Evolutionary conservation across 2,329 filamentous ascomycete genomes (phyloP).

Genomic region (Uncinocarpus reesii): DNA sequence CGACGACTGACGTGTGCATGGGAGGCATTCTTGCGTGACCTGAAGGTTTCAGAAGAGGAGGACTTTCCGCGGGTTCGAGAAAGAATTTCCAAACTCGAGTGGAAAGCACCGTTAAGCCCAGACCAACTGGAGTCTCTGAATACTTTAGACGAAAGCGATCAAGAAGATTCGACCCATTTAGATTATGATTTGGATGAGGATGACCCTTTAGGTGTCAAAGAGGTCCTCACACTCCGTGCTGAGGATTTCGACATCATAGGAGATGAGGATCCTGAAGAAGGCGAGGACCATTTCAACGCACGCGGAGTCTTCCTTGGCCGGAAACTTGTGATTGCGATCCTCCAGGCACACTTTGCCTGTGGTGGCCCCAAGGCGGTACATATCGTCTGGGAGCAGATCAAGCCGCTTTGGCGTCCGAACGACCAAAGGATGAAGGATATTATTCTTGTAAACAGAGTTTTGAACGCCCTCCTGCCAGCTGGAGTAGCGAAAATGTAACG

Average conservation of each 20-base stretch:
- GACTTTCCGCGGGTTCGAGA: conserved; percentile 16
- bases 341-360: conserved; percentile 33
- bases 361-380: conserved; percentile 29
- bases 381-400: conserved; percentile 32
- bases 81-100: conserved; percentile 15
- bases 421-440: conserved; percentile 31
- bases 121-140: not conserved
- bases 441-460: conserved; percentile 29
- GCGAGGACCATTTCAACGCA: conserved; percentile 26
- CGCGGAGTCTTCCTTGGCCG: conserved; percentile 36
- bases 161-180: not conserved
- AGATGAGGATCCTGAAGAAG: conserved; percentile 12
- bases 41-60: conserved; percentile 28
- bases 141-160: not conserved
- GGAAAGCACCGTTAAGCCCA: conserved; percentile 6
- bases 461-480: conserved; percentile 26
- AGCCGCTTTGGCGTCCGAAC: conserved; percentile 32
- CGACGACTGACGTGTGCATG: conserved; percentile 59
- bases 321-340: conserved; percentile 30
- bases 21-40: conserved; percentile 47
- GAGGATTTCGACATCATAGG: not conserved
- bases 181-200: not conserved
- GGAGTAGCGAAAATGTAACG: not conserved
- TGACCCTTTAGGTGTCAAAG: no score
- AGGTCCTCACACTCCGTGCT: not conserved